Evolutionary conservation across 768 basidiomycete species (phyloP).

Genomic region (Suillus fuscotomentosus): DNA sequence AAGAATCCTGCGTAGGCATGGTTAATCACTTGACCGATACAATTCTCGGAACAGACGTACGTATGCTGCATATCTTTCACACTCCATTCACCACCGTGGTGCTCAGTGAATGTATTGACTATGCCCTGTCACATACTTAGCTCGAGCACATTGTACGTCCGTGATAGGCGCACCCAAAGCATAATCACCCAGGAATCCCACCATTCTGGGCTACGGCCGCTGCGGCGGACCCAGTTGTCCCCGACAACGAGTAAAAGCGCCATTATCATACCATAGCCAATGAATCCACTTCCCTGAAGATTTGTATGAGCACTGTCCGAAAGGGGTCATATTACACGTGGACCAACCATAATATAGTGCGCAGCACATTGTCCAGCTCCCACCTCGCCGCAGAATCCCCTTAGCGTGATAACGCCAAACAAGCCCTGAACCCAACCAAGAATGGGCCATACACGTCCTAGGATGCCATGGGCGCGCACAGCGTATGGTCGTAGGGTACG

Average conservation of each 20-base stretch:
- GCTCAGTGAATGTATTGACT: slow-evolving; percentile 94
- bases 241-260: slow-evolving; percentile 75
- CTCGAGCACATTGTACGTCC: not conserved
- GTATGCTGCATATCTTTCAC: slow-evolving; percentile 96
- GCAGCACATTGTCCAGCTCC: slow-evolving; percentile 84
- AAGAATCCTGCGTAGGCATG: slow-evolving; percentile 47
- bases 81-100: slow-evolving; percentile 78
- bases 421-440: slow-evolving; percentile 89
- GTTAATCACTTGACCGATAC: slow-evolving; percentile 5
- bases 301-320: slow-evolving; percentile 8
- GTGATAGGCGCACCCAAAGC: slow-evolving; percentile 45
- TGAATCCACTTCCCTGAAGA: slow-evolving; percentile 75
- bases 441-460: slow-evolving; percentile 83
- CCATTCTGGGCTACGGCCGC: slow-evolving; percentile 76
- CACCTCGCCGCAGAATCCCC: slow-evolving; percentile 74
- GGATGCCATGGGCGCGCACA: slow-evolving; percentile 67
- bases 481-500: slow-evolving; percentile 67
- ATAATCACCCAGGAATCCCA: slow-evolving; percentile 75
- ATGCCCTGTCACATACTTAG: slow-evolving; percentile 13
- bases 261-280: slow-evolving; percentile 83
- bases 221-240: slow-evolving; percentile 72
- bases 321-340: not conserved
- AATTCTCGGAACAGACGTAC: slow-evolving; percentile 40
- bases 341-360: slow-evolving; percentile 73
- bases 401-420: slow-evolving; percentile 74